These are phyloP conservation scores for Pseudocercospora vitis DNA, from an alignment of 2,329 filamentous ascomycete species.

Conservation along the genomic window DNA sequence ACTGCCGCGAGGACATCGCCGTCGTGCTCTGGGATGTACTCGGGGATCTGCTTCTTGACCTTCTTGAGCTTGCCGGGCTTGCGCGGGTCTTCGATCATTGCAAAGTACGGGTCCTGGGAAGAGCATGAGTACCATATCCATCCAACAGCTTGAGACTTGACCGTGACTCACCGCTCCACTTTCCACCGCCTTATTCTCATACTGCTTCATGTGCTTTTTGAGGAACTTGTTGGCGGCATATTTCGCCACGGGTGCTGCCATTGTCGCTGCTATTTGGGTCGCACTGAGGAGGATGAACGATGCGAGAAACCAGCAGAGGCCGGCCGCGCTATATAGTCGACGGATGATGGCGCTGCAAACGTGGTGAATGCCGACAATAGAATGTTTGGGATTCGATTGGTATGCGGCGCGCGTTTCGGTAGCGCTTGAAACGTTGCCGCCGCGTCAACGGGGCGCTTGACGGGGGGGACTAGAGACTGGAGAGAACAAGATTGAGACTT, in stretches of 20 bases:
- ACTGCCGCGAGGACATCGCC: slow-evolving; percentile 79
- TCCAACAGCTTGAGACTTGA: neutral
- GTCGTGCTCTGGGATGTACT: slow-evolving; percentile 80
- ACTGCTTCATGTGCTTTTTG: slow-evolving; percentile 49
- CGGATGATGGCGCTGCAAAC: neutral
- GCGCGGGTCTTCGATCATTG: slow-evolving; percentile 73
- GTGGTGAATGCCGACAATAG: slow-evolving; percentile 24
- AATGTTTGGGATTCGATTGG: slow-evolving; percentile 21
- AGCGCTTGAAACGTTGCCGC: slow-evolving; percentile 13
- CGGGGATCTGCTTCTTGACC: slow-evolving; percentile 78
- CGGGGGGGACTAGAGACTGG: slow-evolving; percentile 1
- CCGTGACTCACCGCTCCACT: slow-evolving; percentile 42
- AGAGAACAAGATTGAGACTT: slow-evolving; percentile 4
- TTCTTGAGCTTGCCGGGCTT: slow-evolving; percentile 75
- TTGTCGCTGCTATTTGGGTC: slow-evolving; percentile 31
- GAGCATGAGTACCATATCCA: slow-evolving; percentile 2
- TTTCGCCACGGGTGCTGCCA: slow-evolving; percentile 50
- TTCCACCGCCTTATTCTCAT: slow-evolving; percentile 45
- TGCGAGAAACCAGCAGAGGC: neutral
- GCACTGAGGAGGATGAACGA: neutral
- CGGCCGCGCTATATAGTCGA: slow-evolving; percentile 12
- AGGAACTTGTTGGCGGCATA: slow-evolving; percentile 53
- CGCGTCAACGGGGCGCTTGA: slow-evolving; percentile 16
- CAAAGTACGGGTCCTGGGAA: slow-evolving; percentile 82
- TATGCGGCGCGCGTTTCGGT: slow-evolving; percentile 14